Evolutionary conservation across 2,329 filamentous ascomycete genomes (phyloP).

Genomic region (Pestalotiopsis fici): DNA sequence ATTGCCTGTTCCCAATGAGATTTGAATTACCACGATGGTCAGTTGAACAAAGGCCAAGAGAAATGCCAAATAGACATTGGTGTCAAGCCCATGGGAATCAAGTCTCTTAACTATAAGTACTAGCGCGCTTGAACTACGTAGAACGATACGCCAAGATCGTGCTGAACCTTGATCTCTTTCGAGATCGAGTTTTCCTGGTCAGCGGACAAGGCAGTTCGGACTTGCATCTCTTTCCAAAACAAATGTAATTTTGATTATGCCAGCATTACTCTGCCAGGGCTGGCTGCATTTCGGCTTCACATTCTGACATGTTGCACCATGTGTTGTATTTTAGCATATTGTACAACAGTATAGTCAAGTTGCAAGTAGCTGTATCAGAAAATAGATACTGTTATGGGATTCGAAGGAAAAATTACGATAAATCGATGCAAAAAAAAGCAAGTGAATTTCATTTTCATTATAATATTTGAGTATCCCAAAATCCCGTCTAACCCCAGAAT

Average conservation of each 20-base stretch:
- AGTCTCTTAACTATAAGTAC: not conserved
- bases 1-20: not conserved
- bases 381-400: no score
- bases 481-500: not conserved
- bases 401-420: no score
- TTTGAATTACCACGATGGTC: not conserved
- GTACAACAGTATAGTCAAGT: no score
- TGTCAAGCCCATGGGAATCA: no score
- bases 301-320: no score
- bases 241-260: no score
- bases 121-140: not conserved
- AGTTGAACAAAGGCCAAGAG: no score
- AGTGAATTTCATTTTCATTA: not conserved
- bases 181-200: not conserved
- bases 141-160: not conserved
- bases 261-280: no score
- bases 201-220: not conserved
- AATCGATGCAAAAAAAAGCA: no score
- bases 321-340: no score
- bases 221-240: not conserved
- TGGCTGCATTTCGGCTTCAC: no score
- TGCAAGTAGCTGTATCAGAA: no score
- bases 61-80: not conserved
- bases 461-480: not conserved
- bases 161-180: not conserved